Percentiles rank a stretch among this genome's conserved stretches.
phyloP scores from a whole-genome alignment of 129 eudicot genomes.

The Smallanthus sonchifolius region DNA sequence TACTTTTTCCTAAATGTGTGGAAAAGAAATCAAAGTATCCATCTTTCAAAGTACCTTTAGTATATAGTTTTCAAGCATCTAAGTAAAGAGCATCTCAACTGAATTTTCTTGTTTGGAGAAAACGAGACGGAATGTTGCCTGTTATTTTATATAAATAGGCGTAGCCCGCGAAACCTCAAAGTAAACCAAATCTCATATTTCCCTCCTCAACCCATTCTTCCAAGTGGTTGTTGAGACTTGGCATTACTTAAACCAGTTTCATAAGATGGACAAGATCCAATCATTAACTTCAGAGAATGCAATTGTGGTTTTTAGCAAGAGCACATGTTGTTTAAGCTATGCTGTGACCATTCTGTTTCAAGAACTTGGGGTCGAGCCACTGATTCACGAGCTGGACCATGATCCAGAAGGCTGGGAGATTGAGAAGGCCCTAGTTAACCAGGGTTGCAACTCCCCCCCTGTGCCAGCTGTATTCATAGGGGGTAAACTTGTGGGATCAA shows the following conservation, averaged over 20 bases:
- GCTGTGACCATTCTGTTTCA: conserved; percentile 61
- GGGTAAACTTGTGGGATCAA: conserved; percentile 69
- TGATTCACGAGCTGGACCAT: conserved; percentile 53
- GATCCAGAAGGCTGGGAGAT: conserved; percentile 65
- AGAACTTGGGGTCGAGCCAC: conserved; percentile 47
- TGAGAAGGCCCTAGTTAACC: conserved; percentile 56
- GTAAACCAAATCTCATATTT: conserved; percentile 34
- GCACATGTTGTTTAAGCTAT: conserved; percentile 68
- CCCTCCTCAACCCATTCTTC: conserved; percentile 23
- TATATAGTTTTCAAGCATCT: conserved; percentile 50
- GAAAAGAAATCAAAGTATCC: conserved; percentile 36
- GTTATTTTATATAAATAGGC: conserved; percentile 41
- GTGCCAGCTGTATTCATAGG: conserved; percentile 69
- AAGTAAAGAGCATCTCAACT: conserved; percentile 33
- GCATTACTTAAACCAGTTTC: neutral
- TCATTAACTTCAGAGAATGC: conserved; percentile 59
- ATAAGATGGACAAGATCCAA: conserved; percentile 51
- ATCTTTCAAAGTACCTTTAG: conserved; percentile 44
- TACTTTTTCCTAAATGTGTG: conserved; percentile 37
- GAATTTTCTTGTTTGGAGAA: conserved; percentile 37
- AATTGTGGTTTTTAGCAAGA: conserved; percentile 62
- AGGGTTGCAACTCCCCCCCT: conserved; percentile 48
- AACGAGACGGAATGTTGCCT: conserved; percentile 25
- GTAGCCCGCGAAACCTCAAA: conserved; percentile 32
- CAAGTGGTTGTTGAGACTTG: conserved; percentile 1